phyloP scores from a whole-genome alignment of 305 asterid genomes.

The Petunia hybrid region DNA sequence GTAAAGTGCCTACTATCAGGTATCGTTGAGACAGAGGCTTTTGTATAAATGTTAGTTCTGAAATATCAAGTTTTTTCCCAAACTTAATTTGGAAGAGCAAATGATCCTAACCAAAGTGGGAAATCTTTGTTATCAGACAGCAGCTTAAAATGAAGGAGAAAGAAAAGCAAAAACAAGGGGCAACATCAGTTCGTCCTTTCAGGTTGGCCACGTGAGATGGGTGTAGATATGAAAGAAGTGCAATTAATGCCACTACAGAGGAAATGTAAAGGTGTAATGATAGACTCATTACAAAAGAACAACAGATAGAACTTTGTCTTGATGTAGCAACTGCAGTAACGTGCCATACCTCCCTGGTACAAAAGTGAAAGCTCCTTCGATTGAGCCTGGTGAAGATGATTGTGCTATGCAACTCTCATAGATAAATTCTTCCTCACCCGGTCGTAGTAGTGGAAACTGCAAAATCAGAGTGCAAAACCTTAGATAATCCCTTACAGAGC shows the following conservation, averaged over 20 bases:
- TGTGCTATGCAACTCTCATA: constrained; percentile 79
- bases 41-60: not conserved
- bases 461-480: constrained; percentile 6
- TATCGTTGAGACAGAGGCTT: not conserved
- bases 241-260: not conserved
- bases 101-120: constrained; percentile 1
- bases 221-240: not conserved
- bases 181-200: not conserved
- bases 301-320: constrained; percentile 1
- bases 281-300: not conserved
- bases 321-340: not conserved
- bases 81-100: not conserved
- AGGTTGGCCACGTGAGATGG: constrained; percentile 13
- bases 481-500: not conserved
- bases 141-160: not conserved
- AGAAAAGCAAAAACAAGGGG: not conserved
- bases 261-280: constrained; percentile 6
- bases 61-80: not conserved
- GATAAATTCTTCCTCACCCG: constrained; percentile 81
- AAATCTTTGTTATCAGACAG: not conserved
- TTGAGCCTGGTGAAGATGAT: constrained; percentile 60
- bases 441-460: constrained; percentile 84
- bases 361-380: constrained; percentile 86
- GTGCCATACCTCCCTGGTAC: constrained; percentile 85
- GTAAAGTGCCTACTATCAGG: constrained; percentile 17